Evolutionary conservation across 1,284 basidiomycete species (phyloP).

Genomic region (Ustilago hordei): DNA sequence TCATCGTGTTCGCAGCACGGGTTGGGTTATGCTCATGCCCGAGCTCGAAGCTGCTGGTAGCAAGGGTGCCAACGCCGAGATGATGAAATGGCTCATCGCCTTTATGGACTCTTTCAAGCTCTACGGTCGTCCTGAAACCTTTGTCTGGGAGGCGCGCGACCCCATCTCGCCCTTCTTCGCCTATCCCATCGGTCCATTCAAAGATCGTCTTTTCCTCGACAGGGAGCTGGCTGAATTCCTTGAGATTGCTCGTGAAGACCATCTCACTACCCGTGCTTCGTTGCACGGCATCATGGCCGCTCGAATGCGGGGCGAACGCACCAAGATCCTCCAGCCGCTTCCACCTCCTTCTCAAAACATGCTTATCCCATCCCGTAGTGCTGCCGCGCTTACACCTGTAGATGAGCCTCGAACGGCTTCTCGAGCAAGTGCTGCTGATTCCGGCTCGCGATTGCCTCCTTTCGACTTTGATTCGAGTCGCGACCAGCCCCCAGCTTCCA

Average conservation of each 20-base stretch:
- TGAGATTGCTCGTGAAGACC: conserved; percentile 79
- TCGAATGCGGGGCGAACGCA: conserved; percentile 67
- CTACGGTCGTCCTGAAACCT: conserved; percentile 62
- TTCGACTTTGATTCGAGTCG: conserved; percentile 45
- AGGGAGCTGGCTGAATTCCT: conserved; percentile 83
- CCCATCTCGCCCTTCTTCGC: conserved; percentile 72
- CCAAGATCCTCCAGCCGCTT: conserved; percentile 64
- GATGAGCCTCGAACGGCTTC: conserved; percentile 24
- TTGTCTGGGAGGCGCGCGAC: conserved; percentile 66
- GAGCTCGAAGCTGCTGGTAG: conserved; percentile 76
- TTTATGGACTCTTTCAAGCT: conserved; percentile 70
- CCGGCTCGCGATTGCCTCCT: conserved; percentile 42
- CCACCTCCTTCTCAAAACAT: conserved; percentile 51
- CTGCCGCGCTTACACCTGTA: background rate
- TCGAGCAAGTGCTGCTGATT: conserved; percentile 25
- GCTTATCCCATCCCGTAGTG: conserved; percentile 1
- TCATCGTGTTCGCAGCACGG: conserved; percentile 71
- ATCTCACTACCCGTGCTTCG: conserved; percentile 57
- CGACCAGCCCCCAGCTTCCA: conserved; percentile 11
- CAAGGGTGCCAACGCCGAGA: conserved; percentile 76
- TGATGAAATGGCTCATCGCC: conserved; percentile 92
- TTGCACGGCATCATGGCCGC: conserved; percentile 68
- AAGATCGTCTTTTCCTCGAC: conserved; percentile 83
- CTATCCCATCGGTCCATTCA: conserved; percentile 70
- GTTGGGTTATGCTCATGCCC: conserved; percentile 71